Base-by-base conservation (phyloP, 2,329 filamentous ascomycete species). In the Cladobotryum mycophilum region DNA sequence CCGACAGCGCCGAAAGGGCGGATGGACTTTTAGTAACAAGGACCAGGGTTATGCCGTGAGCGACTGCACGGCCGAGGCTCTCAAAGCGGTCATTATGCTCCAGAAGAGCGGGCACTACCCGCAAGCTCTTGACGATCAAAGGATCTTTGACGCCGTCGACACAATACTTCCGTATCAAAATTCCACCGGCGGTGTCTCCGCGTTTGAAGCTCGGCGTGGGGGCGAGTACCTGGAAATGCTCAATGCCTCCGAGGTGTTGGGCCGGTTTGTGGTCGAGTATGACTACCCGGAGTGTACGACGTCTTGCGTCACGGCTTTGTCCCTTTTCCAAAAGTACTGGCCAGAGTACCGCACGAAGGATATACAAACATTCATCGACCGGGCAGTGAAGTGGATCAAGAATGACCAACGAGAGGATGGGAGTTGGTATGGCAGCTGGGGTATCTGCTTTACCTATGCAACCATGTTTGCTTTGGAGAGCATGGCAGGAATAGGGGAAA, bases 251-350 rank as follows among this genome's bases (percentile, higher is more conserved):
- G 93, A 99, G 66, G 91, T 99, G 0, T 99, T 99, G 67, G 91
- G 89, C 12, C 81, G 85, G 17, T 99, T 99, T 70, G 99, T 99
- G 93, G 86, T 99, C 48, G 92, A 97, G 64, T 97, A 99, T 67
- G 89, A 96, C 66, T 97, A 99, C 63, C 90, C 92, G 0, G 93
- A 99, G 68, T 99, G 93, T 73, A 97, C 93, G 1, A 97, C 93
- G 2, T 91, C 93, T 1, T 89, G 90, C 33, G 87, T 99, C 4
- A 96, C 89, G 1, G 89, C 88, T 0, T 75, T 99, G 17, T 86
- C 85, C 4, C 76, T 92, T 2, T 97, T 97, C 73, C 80, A 81
- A 57, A 79, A 86, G 61, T 78, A 88, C 66, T 95, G 89, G 75
- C 89, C 92, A 0, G 74, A 85, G 25, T 95, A 99, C 67, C 81